Base-by-base conservation (phyloP, 306 rosid species). In the Acacia acuminata region DNA sequence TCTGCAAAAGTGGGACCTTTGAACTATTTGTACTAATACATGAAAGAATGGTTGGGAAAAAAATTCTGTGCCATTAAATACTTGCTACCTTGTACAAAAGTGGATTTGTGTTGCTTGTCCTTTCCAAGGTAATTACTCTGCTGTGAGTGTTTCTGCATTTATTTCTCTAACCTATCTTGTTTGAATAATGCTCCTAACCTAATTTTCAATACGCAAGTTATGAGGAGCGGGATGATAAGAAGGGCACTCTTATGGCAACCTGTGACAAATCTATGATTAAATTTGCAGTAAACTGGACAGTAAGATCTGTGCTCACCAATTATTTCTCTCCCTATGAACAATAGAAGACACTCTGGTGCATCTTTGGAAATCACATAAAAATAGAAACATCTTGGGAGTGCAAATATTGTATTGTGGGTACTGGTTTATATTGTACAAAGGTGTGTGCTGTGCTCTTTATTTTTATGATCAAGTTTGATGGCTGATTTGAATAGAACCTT, bases 41-140 rank as follows among this genome's bases (percentile, higher is more conserved):
- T 75, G 63, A 43, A 61, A 16, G 69, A 75, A 67, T 12, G 4
- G 36, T 8, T 56, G 25, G 61, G 11, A 55, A 69, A 47, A 63
- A 68, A 32, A 45, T 15, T 61, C 42, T 25, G 10, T 48, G 22
- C 13, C 56, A 36, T 45, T 44, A 27, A 71, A 68, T 85, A 77
- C 73, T 45, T 80, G 74, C 66, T 86, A 85, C 73, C 42, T 85
- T 56, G 98, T 96, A 85, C 86, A 88, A 66, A 93, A 90, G 86
- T 96, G 99, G 99, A 93, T 93, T 78, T 75, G 87, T 89, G 84
- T 96, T 70, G 97, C 97, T 45, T 93, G 98, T 88, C 99, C 99
- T 80, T 96, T 96, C 77, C 97, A 93, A 90, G 98, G 73, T 69
- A 69, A 69, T 40, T 69, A 17, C 48, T 69, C 32, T 10, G 1